Evolutionary conservation across 2,329 filamentous ascomycete species (phyloP).

Genomic region (Clonostachys rosea): DNA sequence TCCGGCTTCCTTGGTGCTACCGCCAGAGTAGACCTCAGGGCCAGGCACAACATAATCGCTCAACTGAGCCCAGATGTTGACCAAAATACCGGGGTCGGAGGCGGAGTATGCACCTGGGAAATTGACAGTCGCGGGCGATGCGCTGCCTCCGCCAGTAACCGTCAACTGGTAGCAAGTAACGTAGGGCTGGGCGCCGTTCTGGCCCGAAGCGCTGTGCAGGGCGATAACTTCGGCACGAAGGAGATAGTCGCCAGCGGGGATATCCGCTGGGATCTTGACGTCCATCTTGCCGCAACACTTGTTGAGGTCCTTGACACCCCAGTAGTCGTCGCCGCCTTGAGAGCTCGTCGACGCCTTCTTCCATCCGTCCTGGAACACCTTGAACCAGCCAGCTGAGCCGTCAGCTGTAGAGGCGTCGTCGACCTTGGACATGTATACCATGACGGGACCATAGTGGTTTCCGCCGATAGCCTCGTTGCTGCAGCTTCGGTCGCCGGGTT

Average conservation of each 20-base stretch:
- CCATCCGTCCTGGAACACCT: conserved; percentile 45
- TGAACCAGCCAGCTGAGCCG: conserved; percentile 42
- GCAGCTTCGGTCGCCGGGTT: conserved; percentile 40
- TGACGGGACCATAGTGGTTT: conserved; percentile 47
- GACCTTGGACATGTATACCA: conserved; percentile 46
- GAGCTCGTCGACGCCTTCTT: conserved; percentile 15
- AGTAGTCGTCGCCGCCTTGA: conserved; percentile 38
- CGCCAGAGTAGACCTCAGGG: conserved; percentile 32
- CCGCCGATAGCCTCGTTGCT: conserved; percentile 45
- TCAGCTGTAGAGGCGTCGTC: conserved; percentile 37
- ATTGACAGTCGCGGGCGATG: conserved; percentile 11
- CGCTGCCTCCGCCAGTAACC: conserved; percentile 15
- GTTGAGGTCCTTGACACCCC: conserved; percentile 35
- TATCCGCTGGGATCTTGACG: conserved; percentile 35
- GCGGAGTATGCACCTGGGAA: conserved; percentile 16
- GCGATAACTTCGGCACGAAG: conserved; percentile 49
- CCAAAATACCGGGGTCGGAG: conserved; percentile 12
- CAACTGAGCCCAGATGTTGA: conserved; percentile 26
- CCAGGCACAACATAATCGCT: conserved; percentile 35
- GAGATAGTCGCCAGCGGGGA: conserved; percentile 47
- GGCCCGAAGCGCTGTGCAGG: conserved; percentile 34
- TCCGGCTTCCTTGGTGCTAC: conserved; percentile 31
- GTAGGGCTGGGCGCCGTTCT: conserved; percentile 30
- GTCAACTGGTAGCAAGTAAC: conserved; percentile 18
- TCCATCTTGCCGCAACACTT: conserved; percentile 33